These are phyloP conservation scores for Diaporthe australafricana DNA, from an alignment of 2,329 filamentous ascomycete species.

Conservation along the genomic window DNA sequence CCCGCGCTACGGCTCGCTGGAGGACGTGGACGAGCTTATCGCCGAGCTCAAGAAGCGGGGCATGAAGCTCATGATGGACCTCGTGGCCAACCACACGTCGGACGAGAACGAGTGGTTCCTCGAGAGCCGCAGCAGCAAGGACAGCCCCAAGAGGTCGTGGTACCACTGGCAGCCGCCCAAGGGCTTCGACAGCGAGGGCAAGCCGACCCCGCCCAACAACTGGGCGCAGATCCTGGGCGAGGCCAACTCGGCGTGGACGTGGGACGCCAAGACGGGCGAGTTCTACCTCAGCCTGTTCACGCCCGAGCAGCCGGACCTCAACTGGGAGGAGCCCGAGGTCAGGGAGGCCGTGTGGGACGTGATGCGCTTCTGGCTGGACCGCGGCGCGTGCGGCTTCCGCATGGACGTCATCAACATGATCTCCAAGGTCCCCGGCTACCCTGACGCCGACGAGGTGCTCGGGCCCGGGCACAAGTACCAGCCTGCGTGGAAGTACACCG, in stretches of 20 bases:
- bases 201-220: slow-evolving; percentile 71
- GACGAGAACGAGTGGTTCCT: slow-evolving; percentile 69
- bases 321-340: slow-evolving; percentile 78
- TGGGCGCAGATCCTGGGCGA: slow-evolving; percentile 53
- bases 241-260: slow-evolving; percentile 58
- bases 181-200: slow-evolving; percentile 64
- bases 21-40: slow-evolving; percentile 74
- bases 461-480: slow-evolving; percentile 28
- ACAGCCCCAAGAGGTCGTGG: slow-evolving; percentile 68
- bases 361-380: slow-evolving; percentile 80
- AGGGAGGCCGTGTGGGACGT: slow-evolving; percentile 74
- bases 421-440: slow-evolving; percentile 29
- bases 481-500: slow-evolving; percentile 26
- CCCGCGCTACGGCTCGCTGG: slow-evolving; percentile 73
- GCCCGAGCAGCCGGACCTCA: slow-evolving; percentile 79
- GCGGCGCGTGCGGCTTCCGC: slow-evolving; percentile 75
- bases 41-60: slow-evolving; percentile 68
- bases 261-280: slow-evolving; percentile 60
- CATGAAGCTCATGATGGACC: slow-evolving; percentile 78
- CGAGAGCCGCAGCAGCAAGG: slow-evolving; percentile 64
- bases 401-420: slow-evolving; percentile 47
- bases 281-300: slow-evolving; percentile 77
- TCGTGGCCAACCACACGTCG: slow-evolving; percentile 80
- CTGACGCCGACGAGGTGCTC: slow-evolving; percentile 32
- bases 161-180: slow-evolving; percentile 74